phyloP scores from a whole-genome alignment of 139 green algal species.

The Chlamydomonas incerta region DNA sequence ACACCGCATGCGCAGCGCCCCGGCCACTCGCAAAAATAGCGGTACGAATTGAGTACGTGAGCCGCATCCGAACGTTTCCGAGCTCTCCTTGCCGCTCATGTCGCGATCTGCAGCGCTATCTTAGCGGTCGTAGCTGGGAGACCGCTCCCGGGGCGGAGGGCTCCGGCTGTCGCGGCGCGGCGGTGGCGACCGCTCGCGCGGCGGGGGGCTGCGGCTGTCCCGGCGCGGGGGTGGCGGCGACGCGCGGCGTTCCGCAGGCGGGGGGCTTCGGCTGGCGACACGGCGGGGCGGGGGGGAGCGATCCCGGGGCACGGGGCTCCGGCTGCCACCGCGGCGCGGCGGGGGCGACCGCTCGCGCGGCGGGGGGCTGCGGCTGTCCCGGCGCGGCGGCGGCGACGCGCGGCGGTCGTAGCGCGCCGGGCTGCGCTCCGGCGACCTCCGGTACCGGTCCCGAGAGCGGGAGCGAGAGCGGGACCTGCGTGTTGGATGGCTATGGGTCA shows the following conservation, averaged over 20 bases:
- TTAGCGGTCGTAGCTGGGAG: constrained; percentile 39
- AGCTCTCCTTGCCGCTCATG: too few species aligned
- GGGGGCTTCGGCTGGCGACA: constrained; percentile 5
- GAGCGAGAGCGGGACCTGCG: constrained; percentile 34
- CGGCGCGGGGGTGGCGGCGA: too few species aligned
- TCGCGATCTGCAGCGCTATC: neutral
- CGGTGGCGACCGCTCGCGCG: neutral
- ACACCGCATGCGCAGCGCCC: too few species aligned
- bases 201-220: constrained; percentile 13
- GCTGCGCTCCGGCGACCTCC: constrained; percentile 16
- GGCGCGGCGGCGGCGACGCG: neutral
- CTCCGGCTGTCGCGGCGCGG: neutral
- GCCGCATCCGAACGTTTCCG: too few species aligned
- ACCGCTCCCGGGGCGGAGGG: neutral
- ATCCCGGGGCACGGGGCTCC: neutral
- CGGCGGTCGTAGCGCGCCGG: constrained; percentile 22
- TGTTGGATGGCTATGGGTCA: neutral
- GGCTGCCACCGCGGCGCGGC: neutral
- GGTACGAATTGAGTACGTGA: too few species aligned
- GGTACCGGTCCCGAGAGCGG: neutral
- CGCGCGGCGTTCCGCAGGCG: neutral
- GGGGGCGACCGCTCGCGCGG: neutral
- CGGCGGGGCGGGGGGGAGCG: neutral
- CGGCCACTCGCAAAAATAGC: too few species aligned
- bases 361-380: constrained; percentile 27